Evolutionary conservation across 2,329 filamentous ascomycete species (phyloP), one percentile per base, ranked within the genome.

Genomic region (Colletotrichum tabaci): DNA sequence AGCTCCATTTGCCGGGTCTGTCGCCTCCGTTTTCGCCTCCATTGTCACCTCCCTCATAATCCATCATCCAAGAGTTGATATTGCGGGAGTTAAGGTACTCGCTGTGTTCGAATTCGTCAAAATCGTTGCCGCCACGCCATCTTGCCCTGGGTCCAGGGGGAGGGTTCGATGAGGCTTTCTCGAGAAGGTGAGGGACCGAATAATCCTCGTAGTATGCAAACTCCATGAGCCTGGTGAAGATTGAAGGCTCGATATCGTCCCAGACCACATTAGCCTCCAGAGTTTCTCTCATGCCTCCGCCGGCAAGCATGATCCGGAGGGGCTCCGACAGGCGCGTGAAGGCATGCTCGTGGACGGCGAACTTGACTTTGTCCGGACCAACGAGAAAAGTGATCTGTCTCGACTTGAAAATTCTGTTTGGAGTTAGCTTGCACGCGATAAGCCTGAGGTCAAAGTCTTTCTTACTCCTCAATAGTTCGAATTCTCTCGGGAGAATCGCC

Each of bases 321-420:
- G 58, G 40, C 13, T 9, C 30, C 4, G 66, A 63, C 12, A 67
- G 42, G 4, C 1, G 30, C 9, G 16, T 56, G 21, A 67, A 57
- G 12, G 58, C 7, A 18, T 23, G 21, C 10, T 67, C 26, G 12
- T 67, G 58, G 13, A 67, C 8, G 26, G 15, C 5, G 53, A 47
- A 66, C 7, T 50, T 21, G 1, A 49, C 38, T n/a, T 18, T n/a
- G 30, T 58, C 15, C 9, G 18, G 18, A 13, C 63, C 63, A 30
- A 66, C 47, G 5, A 66, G 40, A 18, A 66, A 66, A 13, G 35
- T 26, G 12, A 57, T 18, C 8, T 57, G 55, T 21, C 55, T 57
- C 35, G 38, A 57, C 15, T 57, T 40, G 38, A 57, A 57, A 35
- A 44, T 58, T 21, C 56, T 58, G 30, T n/a, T 21, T 9, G 26